Conservation (phyloP, 2,329 filamentous ascomycete species). For the Trichophyton mentagrophytes region DNA sequence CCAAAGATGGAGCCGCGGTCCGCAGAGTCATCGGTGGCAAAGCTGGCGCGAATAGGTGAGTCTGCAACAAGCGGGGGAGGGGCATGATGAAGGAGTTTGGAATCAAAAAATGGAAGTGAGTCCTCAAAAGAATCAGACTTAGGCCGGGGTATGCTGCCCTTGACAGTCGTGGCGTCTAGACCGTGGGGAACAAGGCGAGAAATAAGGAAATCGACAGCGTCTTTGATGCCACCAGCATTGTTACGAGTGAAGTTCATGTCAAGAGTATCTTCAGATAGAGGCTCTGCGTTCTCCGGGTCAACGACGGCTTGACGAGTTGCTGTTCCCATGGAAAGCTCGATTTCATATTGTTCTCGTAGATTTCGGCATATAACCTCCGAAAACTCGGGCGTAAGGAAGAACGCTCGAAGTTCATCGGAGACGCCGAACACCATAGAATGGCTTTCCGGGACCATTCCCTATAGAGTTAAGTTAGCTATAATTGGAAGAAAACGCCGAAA, state of each 20-base stretch:
- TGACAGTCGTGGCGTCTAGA: constrained; percentile 77
- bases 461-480: constrained; percentile 19
- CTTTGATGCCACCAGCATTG: constrained; percentile 86
- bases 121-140: constrained; percentile 99
- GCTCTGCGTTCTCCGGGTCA: constrained; percentile 29
- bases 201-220: constrained; percentile 90
- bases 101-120: constrained; percentile 90
- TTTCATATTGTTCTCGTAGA: constrained; percentile 81
- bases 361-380: constrained; percentile 66
- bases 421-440: constrained; percentile 80
- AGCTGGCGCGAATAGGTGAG: constrained; percentile 74
- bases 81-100: constrained; percentile 87
- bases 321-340: constrained; percentile 63
- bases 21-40: constrained; percentile 61
- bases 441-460: constrained; percentile 94
- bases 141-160: constrained; percentile 90
- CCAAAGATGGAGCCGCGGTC: constrained; percentile 79
- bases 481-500: background rate
- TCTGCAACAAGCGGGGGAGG: constrained; percentile 69
- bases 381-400: constrained; percentile 71
- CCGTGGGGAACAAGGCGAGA: constrained; percentile 73
- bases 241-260: constrained; percentile 85
- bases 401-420: constrained; percentile 62
- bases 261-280: constrained; percentile 40
- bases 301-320: constrained; percentile 21